Percentiles rank a stretch among this genome's conserved stretches.
These are phyloP conservation scores for Yarrowia sp. DNA, from an alignment of 805 yeast genomes.

Conservation along the genomic window DNA sequence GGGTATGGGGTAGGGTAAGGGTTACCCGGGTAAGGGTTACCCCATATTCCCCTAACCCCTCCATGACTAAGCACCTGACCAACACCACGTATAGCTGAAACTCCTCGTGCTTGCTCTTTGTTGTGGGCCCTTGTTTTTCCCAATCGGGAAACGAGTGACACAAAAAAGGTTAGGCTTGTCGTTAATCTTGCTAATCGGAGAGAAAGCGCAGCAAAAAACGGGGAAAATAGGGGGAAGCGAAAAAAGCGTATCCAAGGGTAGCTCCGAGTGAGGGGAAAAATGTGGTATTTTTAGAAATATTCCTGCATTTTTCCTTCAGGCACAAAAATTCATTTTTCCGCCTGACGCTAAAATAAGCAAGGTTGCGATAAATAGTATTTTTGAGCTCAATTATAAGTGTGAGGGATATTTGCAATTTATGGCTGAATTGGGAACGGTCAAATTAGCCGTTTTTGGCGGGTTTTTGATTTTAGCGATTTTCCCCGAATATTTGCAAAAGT, in stretches of 20 bases:
- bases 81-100: background rate
- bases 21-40: no score
- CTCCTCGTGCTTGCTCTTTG: conserved; percentile 22
- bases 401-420: background rate
- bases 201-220: no score
- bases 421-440: no score
- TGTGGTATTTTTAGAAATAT: no score
- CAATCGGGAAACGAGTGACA: background rate
- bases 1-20: no score
- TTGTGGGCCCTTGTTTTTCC: conserved; percentile 19
- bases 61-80: no score
- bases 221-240: background rate
- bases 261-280: no score
- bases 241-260: no score
- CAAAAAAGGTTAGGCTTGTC: background rate
- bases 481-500: background rate
- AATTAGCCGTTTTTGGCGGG: background rate
- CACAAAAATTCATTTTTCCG: no score
- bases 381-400: background rate
- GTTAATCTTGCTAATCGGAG: conserved; percentile 17
- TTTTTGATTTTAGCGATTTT: background rate
- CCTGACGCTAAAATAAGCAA: background rate
- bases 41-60: no score
- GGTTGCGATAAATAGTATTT: background rate
- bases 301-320: no score